Conservation (phyloP, 106 monocot genomes). For the Allium sativum region DNA sequence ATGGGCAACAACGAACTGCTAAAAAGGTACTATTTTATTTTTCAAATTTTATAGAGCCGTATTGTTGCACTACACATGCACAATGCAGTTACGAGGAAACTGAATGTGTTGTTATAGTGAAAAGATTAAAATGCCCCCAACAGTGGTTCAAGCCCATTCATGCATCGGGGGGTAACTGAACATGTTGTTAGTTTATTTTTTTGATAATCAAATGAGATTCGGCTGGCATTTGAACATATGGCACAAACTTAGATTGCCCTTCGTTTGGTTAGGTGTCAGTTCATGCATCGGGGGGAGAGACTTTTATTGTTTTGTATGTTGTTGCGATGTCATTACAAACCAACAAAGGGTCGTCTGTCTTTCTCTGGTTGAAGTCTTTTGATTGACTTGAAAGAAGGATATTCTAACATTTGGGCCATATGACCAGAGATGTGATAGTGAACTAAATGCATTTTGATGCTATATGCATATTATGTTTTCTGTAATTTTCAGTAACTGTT, state of each 20-base stretch:
- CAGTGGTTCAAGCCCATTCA: no score
- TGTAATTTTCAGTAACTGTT: neutral
- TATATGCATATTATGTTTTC: neutral
- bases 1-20: no score
- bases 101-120: no score
- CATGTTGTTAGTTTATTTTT: no score
- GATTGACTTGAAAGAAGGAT: slow-evolving; percentile 92
- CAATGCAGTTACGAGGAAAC: no score
- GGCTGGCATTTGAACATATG: no score
- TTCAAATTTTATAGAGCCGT: no score
- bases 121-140: no score
- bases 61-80: no score
- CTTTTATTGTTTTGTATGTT: slow-evolving; percentile 83
- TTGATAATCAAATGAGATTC: no score
- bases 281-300: slow-evolving; percentile 95
- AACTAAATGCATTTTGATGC: slow-evolving; percentile 83
- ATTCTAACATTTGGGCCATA: slow-evolving; percentile 89
- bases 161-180: no score
- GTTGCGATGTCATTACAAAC: slow-evolving; percentile 83
- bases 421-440: slow-evolving; percentile 98
- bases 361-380: slow-evolving; percentile 96
- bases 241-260: neutral
- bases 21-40: no score
- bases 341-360: slow-evolving; percentile 89
- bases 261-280: slow-evolving; percentile 60